These are phyloP conservation scores for Kernera saxatilis DNA, from an alignment of 345 rosid species.

Conservation along the genomic window DNA sequence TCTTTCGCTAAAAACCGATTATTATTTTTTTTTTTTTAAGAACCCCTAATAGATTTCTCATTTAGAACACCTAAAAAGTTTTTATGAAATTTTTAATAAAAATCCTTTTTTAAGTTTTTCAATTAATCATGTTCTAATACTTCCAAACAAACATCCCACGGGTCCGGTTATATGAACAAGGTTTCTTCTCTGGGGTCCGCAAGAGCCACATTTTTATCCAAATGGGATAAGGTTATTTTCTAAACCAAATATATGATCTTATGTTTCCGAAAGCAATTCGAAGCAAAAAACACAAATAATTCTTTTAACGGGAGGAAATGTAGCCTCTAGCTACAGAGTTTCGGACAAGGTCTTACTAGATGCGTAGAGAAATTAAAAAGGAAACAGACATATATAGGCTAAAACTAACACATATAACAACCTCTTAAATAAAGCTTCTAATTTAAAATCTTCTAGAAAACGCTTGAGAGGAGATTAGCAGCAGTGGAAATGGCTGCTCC, in stretches of 20 bases:
- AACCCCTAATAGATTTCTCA: too few relatives aligned
- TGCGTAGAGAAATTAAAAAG: not conserved
- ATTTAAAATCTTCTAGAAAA: slow-evolving; percentile 35
- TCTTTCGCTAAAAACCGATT: too few relatives aligned
- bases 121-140: too few relatives aligned
- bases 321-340: not conserved
- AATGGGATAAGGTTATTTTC: not conserved
- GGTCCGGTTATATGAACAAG: not conserved
- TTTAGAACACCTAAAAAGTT: too few relatives aligned
- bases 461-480: slow-evolving; percentile 72
- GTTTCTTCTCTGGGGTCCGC: not conserved
- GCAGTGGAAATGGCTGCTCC: slow-evolving; percentile 91
- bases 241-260: not conserved
- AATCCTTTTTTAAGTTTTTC: too few relatives aligned
- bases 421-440: not conserved
- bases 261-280: not conserved
- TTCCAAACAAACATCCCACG: not conserved
- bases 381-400: not conserved
- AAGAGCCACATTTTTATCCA: not conserved
- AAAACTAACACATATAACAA: slow-evolving; percentile 3
- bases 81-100: too few relatives aligned
- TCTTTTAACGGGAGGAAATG: not conserved
- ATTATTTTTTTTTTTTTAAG: too few relatives aligned
- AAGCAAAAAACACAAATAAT: not conserved
- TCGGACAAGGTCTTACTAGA: not conserved